These are phyloP conservation scores for Margaritispora aquatica DNA, from an alignment of 495 filamentous ascomycete genomes.

Conservation along the genomic window DNA sequence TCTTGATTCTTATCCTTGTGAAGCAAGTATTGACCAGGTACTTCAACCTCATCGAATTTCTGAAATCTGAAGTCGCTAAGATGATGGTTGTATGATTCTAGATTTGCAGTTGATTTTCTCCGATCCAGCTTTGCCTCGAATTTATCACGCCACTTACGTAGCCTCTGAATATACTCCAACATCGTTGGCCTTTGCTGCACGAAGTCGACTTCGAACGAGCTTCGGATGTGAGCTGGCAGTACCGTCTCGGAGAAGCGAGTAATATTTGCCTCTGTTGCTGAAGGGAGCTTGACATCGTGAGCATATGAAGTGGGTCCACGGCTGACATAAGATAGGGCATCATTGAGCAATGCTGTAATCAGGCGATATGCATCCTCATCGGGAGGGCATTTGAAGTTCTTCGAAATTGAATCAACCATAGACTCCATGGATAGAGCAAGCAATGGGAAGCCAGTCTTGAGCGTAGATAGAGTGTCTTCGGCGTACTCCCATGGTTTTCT, in stretches of 20 bases:
- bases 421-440: slow-evolving; percentile 98
- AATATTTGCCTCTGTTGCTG: slow-evolving; percentile 90
- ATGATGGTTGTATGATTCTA: slow-evolving; percentile 80
- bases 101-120: slow-evolving; percentile 55
- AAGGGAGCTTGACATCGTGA: slow-evolving; percentile 83
- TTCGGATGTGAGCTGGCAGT: slow-evolving; percentile 83
- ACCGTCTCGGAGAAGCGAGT: slow-evolving; percentile 95
- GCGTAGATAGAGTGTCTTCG: slow-evolving; percentile 86
- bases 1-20: slow-evolving; percentile 98
- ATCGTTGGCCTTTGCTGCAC: slow-evolving; percentile 89
- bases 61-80: slow-evolving; percentile 95
- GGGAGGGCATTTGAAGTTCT: slow-evolving; percentile 97
- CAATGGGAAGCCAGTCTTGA: slow-evolving; percentile 94
- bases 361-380: slow-evolving; percentile 97
- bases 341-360: slow-evolving; percentile 95
- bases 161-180: slow-evolving; percentile 95
- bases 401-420: slow-evolving; percentile 97
- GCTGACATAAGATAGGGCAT: slow-evolving; percentile 82
- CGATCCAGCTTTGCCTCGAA: slow-evolving; percentile 97
- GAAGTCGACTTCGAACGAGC: slow-evolving; percentile 94
- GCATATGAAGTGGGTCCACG: slow-evolving; percentile 80
- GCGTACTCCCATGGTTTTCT: slow-evolving; percentile 93
- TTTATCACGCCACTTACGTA: slow-evolving; percentile 92
- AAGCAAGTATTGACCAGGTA: slow-evolving; percentile 93
- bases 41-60: slow-evolving; percentile 97